Base-by-base conservation (phyloP, 257 asterid genomes). In the Thymus quinquecostatus region DNA sequence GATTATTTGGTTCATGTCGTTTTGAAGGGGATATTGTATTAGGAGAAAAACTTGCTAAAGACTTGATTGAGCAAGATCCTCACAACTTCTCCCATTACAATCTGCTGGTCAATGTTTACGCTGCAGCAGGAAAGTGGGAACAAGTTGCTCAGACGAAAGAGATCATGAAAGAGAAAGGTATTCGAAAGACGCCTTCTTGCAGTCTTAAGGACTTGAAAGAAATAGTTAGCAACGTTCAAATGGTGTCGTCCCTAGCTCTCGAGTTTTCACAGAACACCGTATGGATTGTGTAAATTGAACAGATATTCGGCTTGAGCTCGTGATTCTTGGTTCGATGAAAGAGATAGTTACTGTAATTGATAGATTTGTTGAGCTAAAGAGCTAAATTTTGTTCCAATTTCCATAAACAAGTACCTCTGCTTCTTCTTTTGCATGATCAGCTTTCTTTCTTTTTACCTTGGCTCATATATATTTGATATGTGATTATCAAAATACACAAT, bases 121-220 rank as follows among this genome's bases (percentile, higher is more conserved):
- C 89, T 44, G 88, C 77, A 70, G 89, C 86, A 6, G 89, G 97
- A 53, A 73, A 73, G 70, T 88, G 95, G 96, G 96, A 81, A 77
- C 87, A 87, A 32, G 96, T 85, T 80, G 82, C 78, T 30, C 57
- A 40, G 80, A 71, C 78, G 53, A 88, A 81, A 82, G 85, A 73
- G 47, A n/a, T 66, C 55, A 87, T 88, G 92, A 82, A 80, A 77
- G 83, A 76, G 75, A 85, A 60, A 60, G 92, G 97, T 36, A 81
- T 84, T 2, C 72, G 29, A 55, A 82, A 74, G 77, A 43, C 60
- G 44, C 82, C 92, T 61, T 75, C 80, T 33, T 85, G 85, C 77
- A 73, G 76, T 74, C 91, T 91, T 51, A 76, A 82, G 72, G 94
- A 87, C 77, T 71, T 88, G 87, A 81, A 67, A 38, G 89, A 84